Conservation (phyloP, 2,329 filamentous ascomycete species). For the Sporothrix dimorphospora region DNA sequence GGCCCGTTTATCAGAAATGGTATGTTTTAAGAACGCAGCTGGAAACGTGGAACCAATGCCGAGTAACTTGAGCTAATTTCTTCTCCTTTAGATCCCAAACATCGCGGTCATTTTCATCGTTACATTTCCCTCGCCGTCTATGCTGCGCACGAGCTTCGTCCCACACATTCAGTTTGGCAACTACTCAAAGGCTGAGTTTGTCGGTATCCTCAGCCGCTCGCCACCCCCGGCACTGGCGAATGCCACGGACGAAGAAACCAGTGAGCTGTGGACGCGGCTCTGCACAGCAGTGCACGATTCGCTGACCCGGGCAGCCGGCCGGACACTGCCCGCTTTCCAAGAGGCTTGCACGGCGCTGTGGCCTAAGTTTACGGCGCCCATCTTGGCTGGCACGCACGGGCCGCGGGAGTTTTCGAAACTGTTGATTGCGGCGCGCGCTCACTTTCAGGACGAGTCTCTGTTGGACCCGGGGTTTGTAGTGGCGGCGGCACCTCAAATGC, state of each 20-base stretch:
- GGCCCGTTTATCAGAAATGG: slow-evolving; percentile 78
- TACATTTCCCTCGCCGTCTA: slow-evolving; percentile 68
- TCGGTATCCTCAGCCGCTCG: slow-evolving; percentile 70
- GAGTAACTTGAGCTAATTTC: background rate
- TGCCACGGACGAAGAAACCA: slow-evolving; percentile 58
- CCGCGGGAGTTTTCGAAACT: slow-evolving; percentile 84
- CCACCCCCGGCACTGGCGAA: slow-evolving; percentile 51
- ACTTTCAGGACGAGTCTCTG: slow-evolving; percentile 74
- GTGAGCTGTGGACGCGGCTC: slow-evolving; percentile 79
- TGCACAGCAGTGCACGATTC: slow-evolving; percentile 85
- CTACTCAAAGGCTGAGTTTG: slow-evolving; percentile 79
- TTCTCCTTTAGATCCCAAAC: slow-evolving; percentile 66
- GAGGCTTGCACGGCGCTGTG: slow-evolving; percentile 75
- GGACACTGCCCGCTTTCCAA: slow-evolving; percentile 74
- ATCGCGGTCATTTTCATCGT: slow-evolving; percentile 79
- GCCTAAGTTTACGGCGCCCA: slow-evolving; percentile 80
- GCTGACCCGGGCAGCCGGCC: slow-evolving; percentile 75
- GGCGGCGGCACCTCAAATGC: slow-evolving; percentile 2
- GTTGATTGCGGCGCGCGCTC: slow-evolving; percentile 68
- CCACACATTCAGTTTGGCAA: slow-evolving; percentile 82
- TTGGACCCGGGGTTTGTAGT: slow-evolving; percentile 66
- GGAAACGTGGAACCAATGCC: background rate
- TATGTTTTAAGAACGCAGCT: slow-evolving; percentile 47
- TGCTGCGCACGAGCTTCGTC: slow-evolving; percentile 70
- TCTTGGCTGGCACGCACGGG: slow-evolving; percentile 71